Percentiles rank a stretch among this genome's conserved stretches.
Evolutionary conservation across 208 protist genomes (phyloP).

Genomic region (Histomonas meleagridis): DNA sequence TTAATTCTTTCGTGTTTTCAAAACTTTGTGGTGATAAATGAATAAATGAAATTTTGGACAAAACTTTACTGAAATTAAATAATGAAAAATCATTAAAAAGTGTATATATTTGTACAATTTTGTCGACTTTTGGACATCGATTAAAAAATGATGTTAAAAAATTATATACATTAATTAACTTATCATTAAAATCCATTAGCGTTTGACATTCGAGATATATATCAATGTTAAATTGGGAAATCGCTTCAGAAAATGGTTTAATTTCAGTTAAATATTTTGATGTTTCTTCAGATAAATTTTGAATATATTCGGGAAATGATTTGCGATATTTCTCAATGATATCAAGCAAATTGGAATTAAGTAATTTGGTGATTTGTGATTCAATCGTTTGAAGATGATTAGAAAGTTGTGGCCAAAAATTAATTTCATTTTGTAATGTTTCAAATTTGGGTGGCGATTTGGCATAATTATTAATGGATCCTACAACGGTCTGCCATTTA

Average conservation of each 20-base stretch:
- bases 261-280: not conserved
- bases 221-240: not conserved
- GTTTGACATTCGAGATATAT: not conserved
- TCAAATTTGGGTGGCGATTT: not conserved
- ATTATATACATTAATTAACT: not conserved
- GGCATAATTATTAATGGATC: not conserved
- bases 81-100: not conserved
- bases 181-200: not conserved
- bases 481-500: not conserved
- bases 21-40: not conserved
- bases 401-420: not conserved
- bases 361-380: not conserved
- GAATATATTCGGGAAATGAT: not conserved
- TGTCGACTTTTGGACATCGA: too few species aligned
- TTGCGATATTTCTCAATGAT: not conserved
- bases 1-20: not conserved
- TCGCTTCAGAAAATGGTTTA: not conserved
- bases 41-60: not conserved
- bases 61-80: not conserved
- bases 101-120: not conserved
- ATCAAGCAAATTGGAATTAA: not conserved
- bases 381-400: not conserved
- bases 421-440: not conserved
- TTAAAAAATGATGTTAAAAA: not conserved
- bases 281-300: not conserved